Base-by-base conservation (phyloP, 2,329 filamentous ascomycete genomes). In the Cordyceps sp. region DNA sequence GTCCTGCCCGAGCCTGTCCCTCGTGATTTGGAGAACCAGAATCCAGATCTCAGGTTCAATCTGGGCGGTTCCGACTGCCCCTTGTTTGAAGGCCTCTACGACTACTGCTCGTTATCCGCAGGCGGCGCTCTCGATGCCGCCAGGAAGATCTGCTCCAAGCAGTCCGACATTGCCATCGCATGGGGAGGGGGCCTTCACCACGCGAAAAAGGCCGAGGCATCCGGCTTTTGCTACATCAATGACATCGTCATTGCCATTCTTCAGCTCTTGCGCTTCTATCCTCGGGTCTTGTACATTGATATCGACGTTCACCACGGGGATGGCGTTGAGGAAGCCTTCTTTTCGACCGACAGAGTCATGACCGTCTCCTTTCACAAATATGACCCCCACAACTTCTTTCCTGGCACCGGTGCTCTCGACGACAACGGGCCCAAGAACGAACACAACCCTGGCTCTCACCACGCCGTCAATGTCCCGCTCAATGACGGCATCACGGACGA, bases 141-240 rank as follows among this genome's bases (percentile, higher is more conserved):
- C 12, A 74, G 83, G 37, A 93, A 93, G 50, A 73, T 98, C 24
- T 80, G 78, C 49, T 79, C 82, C 46, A 68, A 76, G 30, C 81
- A 93, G 56, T 84, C 85, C 20, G 83, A 96, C 48, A 94, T 98
- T 49, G 90, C 90, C 34, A 85, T 98, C 48, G 92, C 93, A 46
- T 98, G 90, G 90, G 90, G 85, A 14, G 90, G 90, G 23, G 90
- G 90, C 10, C 69, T 98, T 20, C 90, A 98, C 54, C 90, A 98
- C 49, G 90, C 90, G 29, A 94, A 96, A 56, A 90, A 88, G 50
- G 73, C 78, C 33, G 85, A 93, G 56, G 88, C 90, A 1, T 88
- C 80, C 12, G 90, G 90, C 1, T 98, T 98, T 56, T 98, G 90
- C 61, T 98, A 98, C 59, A 85, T 96, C 59, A 98, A 98, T 54